Evolutionary conservation across 2,329 filamentous ascomycete genomes (phyloP).

Genomic region (Cryphonectria nitschkei): DNA sequence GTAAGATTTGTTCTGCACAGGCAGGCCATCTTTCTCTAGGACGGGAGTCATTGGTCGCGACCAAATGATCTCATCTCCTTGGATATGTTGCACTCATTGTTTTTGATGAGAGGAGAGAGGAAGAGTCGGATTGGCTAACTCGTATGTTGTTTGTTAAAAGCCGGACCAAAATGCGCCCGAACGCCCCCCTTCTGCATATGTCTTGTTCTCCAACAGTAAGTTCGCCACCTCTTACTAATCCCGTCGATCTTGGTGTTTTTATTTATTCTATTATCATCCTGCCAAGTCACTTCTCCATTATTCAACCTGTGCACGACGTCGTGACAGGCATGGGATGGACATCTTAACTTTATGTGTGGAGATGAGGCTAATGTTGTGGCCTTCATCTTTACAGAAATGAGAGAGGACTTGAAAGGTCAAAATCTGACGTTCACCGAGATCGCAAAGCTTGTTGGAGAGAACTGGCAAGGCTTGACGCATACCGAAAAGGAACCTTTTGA

Average conservation of each 20-base stretch:
- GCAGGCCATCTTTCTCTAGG: neutral
- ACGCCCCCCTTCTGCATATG: constrained; percentile 79
- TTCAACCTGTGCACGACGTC: neutral
- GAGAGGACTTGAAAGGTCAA: constrained; percentile 76
- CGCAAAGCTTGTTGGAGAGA: constrained; percentile 79
- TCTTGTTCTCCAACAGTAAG: constrained; percentile 83
- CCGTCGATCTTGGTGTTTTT: constrained; percentile 3
- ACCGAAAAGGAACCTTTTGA: constrained; percentile 74
- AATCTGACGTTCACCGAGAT: constrained; percentile 83
- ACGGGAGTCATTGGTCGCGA: neutral
- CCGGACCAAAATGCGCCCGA: constrained; percentile 81
- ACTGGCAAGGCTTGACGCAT: constrained; percentile 74
- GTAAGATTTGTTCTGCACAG: constrained; percentile 44
- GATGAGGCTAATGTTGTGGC: too few relatives aligned
- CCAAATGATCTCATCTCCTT: neutral
- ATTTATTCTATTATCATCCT: neutral
- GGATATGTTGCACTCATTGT: neutral
- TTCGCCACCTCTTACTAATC: constrained; percentile 31
- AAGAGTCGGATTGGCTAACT: constrained; percentile 11
- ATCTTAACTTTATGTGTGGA: neutral
- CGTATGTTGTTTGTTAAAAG: constrained; percentile 41
- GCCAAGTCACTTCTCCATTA: neutral
- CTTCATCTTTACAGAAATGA: constrained; percentile 59
- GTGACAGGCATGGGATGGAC: neutral
- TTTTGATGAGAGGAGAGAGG: neutral